Evolutionary conservation across 345 rosid species (phyloP).

Genomic region (Punica granatum): DNA sequence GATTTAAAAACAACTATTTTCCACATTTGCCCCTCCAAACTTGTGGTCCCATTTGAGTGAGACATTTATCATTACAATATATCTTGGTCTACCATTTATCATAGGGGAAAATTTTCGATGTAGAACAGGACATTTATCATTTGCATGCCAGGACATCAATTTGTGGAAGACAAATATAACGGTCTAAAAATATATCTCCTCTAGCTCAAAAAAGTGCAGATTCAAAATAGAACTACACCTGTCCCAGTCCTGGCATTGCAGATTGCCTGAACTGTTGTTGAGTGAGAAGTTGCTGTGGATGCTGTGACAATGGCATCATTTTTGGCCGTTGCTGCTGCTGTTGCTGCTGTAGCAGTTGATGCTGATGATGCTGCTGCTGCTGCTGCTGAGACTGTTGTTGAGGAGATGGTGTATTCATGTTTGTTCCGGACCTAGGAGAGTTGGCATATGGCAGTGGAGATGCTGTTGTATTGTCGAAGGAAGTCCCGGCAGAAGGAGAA

Average conservation of each 20-base stretch:
- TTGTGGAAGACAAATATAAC: neutral
- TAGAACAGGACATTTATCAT: neutral
- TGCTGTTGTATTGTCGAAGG: slow-evolving; percentile 64
- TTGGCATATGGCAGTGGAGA: slow-evolving; percentile 87
- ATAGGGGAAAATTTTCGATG: neutral
- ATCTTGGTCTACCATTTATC: too few species aligned
- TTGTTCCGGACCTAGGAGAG: slow-evolving; percentile 79
- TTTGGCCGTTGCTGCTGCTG: slow-evolving; percentile 61
- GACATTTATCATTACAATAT: too few species aligned
- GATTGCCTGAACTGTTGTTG: slow-evolving; percentile 78
- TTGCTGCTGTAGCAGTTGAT: slow-evolving; percentile 60
- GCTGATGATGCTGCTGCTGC: slow-evolving; percentile 53
- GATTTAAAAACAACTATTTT: neutral
- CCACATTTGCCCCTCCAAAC: neutral
- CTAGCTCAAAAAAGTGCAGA: neutral
- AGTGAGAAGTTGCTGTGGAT: slow-evolving; percentile 68
- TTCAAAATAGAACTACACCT: slow-evolving; percentile 28
- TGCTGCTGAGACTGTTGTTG: slow-evolving; percentile 68
- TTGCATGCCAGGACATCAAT: neutral
- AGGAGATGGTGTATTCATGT: slow-evolving; percentile 78
- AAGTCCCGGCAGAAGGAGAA: slow-evolving; percentile 68
- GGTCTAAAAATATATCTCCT: neutral
- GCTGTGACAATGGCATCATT: slow-evolving; percentile 53
- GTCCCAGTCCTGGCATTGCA: slow-evolving; percentile 64
- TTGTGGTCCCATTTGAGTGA: neutral